Percentiles rank a stretch among this genome's conserved stretches.
These are phyloP conservation scores for Trypanosoma mega DNA, from an alignment of 208 protist genomes.

Conservation along the genomic window DNA sequence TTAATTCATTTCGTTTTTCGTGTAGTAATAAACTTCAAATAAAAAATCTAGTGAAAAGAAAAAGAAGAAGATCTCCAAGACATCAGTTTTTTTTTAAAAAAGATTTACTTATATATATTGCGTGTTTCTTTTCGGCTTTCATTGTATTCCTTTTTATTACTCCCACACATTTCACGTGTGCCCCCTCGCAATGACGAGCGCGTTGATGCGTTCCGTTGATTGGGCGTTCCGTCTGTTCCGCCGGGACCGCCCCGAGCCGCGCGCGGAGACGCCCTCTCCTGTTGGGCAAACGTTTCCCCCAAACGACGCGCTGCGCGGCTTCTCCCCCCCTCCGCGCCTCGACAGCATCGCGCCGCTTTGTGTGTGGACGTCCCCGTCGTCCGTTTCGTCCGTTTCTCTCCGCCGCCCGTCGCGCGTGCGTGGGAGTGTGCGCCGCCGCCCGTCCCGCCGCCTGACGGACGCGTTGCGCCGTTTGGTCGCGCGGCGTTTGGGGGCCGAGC, in stretches of 20 bases:
- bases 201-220: conserved; percentile 5
- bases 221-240: conserved; percentile 2
- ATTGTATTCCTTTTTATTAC: no score
- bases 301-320: conserved; percentile 1
- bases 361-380: neutral
- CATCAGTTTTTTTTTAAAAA: no score
- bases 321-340: neutral
- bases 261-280: no score
- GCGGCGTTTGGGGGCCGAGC: neutral
- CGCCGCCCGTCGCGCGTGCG: neutral
- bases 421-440: conserved; percentile 2
- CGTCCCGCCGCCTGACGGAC: conserved; percentile 4
- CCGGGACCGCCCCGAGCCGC: neutral
- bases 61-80: no score
- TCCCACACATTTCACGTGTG: no score
- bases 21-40: no score
- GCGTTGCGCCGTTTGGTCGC: conserved; percentile 10
- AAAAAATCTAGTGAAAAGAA: no score
- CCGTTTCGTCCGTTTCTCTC: no score
- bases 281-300: no score
- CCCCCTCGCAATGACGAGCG: conserved; percentile 11
- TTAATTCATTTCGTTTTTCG: no score
- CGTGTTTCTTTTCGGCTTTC: no score
- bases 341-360: neutral
- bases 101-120: no score